phyloP scores from a whole-genome alignment of 164 flowering plant genomes.

The Chimonanthus salicifolius region DNA sequence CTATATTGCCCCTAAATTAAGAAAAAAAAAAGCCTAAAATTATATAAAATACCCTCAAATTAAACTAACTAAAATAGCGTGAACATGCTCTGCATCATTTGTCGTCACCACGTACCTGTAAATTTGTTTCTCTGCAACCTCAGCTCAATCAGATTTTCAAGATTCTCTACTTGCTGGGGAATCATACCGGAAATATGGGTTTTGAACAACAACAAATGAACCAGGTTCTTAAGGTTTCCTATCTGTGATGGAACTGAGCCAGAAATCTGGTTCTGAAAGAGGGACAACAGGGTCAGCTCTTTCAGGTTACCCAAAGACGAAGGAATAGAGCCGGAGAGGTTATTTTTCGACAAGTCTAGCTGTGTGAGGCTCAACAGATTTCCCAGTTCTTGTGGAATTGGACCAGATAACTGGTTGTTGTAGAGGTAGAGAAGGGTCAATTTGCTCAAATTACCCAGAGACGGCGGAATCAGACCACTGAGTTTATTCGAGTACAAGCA shows the following conservation, averaged over 20 bases:
- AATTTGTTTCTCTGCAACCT: no score
- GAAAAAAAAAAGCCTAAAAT: no score
- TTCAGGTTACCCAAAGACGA: conserved; percentile 28
- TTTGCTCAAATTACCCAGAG: conserved; percentile 14
- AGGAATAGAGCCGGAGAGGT: conserved; percentile 53
- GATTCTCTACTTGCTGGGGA: no score
- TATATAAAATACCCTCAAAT: no score
- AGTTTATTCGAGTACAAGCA: no score
- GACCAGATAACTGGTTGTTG: background rate
- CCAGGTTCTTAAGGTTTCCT: conserved; percentile 17
- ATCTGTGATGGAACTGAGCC: conserved; percentile 24
- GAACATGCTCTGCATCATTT: no score
- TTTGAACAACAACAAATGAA: background rate
- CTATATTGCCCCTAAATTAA: no score
- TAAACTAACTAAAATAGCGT: no score
- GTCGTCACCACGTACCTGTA: no score
- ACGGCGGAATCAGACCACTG: no score
- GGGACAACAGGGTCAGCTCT: conserved; percentile 12
- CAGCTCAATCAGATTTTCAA: no score
- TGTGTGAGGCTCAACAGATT: conserved; percentile 11
- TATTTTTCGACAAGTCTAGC: conserved; percentile 41
- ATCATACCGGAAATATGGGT: no score
- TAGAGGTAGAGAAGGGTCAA: conserved; percentile 4
- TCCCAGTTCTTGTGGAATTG: conserved; percentile 23
- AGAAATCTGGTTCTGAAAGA: background rate